These are phyloP conservation scores for Gossypium thurberi DNA, from an alignment of 345 rosid species.

Conservation along the genomic window DNA sequence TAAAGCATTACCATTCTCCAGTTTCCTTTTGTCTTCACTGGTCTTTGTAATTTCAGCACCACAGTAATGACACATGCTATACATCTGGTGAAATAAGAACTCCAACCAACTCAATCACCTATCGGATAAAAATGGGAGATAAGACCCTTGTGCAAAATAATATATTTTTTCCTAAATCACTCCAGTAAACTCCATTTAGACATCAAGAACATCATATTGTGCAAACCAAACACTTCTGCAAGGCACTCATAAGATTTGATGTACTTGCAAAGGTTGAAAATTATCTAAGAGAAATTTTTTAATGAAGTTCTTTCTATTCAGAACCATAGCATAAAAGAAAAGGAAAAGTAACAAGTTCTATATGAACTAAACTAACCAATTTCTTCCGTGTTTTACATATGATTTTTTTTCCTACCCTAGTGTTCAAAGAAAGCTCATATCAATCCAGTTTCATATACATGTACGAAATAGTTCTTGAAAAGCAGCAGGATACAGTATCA, in stretches of 20 bases:
- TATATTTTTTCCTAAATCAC: not conserved
- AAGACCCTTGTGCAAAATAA: conserved; percentile 1
- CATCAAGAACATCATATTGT: not conserved
- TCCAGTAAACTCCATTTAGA: not conserved
- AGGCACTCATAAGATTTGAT: not conserved
- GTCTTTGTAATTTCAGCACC: conserved; percentile 29
- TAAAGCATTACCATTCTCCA: conserved; percentile 24
- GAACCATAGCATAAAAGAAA: not conserved
- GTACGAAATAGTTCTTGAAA: not conserved
- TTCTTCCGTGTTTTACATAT: not conserved
- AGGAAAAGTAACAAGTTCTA: not conserved
- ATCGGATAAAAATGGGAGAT: not conserved
- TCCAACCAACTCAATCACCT: conserved; percentile 24
- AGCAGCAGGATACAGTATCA: no score
- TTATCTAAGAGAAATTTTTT: not conserved
- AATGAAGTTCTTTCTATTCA: not conserved
- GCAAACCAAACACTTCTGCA: not conserved
- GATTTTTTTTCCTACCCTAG: not conserved
- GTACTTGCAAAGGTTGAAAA: not conserved
- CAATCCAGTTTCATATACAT: not conserved
- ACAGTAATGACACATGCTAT: conserved; percentile 42
- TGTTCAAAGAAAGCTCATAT: not conserved
- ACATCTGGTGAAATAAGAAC: conserved; percentile 24
- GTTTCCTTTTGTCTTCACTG: conserved; percentile 28
- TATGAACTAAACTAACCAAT: not conserved